Evolutionary conservation across 2,329 filamentous ascomycete species (phyloP).

Genomic region (Fusarium sp.): DNA sequence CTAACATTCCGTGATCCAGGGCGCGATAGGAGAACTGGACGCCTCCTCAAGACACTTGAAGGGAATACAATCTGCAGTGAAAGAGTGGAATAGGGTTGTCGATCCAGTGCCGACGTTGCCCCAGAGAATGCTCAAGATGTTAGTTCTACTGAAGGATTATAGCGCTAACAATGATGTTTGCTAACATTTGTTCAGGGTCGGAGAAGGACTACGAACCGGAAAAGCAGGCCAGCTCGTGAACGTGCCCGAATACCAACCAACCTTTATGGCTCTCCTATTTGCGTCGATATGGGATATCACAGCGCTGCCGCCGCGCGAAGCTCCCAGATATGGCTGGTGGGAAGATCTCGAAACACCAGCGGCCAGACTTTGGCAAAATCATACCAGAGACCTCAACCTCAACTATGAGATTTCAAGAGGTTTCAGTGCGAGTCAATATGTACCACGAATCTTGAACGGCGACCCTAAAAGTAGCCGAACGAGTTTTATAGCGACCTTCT

Average conservation of each 20-base stretch:
- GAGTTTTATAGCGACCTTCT: slow-evolving; percentile 58
- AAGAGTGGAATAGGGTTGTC: slow-evolving; percentile 30
- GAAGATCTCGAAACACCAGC: slow-evolving; percentile 48
- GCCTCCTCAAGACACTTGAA: slow-evolving; percentile 55
- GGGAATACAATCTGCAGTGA: slow-evolving; percentile 48
- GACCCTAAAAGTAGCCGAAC: slow-evolving; percentile 53
- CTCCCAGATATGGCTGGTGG: slow-evolving; percentile 51
- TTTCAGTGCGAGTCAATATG: slow-evolving; percentile 47
- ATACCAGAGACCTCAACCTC: slow-evolving; percentile 49
- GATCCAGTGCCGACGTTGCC: slow-evolving; percentile 46
- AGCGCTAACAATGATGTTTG: background rate
- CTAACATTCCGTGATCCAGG: slow-evolving; percentile 43
- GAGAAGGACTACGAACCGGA: slow-evolving; percentile 52
- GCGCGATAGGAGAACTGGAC: slow-evolving; percentile 55
- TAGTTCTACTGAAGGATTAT: slow-evolving; percentile 2
- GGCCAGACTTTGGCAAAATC: slow-evolving; percentile 50
- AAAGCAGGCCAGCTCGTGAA: slow-evolving; percentile 53
- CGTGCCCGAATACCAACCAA: slow-evolving; percentile 55
- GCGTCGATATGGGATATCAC: slow-evolving; percentile 55
- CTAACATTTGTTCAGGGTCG: slow-evolving; percentile 49
- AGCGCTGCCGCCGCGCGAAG: slow-evolving; percentile 47
- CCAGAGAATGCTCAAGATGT: slow-evolving; percentile 53
- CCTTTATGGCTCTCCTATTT: slow-evolving; percentile 56
- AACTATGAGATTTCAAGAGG: slow-evolving; percentile 51
- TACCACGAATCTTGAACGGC: slow-evolving; percentile 48